Evolutionary conservation across 164 flowering plant genomes (phyloP), one percentile per base, ranked within the genome.

Genomic region (Chimonanthus praecox): DNA sequence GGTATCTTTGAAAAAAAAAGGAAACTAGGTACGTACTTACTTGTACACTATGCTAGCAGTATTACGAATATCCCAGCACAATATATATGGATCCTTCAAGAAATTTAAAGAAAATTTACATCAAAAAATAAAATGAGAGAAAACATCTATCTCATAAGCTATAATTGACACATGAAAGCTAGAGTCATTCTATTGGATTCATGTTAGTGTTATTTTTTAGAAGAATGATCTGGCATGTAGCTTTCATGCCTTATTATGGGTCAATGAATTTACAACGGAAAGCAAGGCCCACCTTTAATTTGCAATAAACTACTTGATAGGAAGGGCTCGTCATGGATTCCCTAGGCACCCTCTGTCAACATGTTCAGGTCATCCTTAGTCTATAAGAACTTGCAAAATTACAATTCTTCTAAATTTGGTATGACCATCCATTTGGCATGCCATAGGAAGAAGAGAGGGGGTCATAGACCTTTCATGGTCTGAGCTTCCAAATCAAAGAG

Each of bases 1-100:
- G 33, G 33, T 33, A 33, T 33, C 33, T 33, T 33, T 33, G 1
- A 33, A 33, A 33, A 33, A 33, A 33, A 33, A 33, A 33, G 33
- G 33, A 33, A 33, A 33, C 33, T 44, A 33, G 68, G 43, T 43
- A 45, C 15, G 68, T 43, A 80, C 97, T 83, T 86, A 95, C 98
- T 95, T 95, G 91, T 89, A 95, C 10, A 95, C 92, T 60, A 82
- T 84, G 64, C 82, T 87, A 71, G 82, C 89, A 50, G 98, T 83
- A 71, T 93, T 93, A 73, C 94, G 97, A 51, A 90, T 75, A 70
- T 94, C 97, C 98, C 99, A 95, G 87, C 99, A 95, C 48, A 90
- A 77, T 68, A 95, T 87, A 68, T 90, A 90, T 20, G 99, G 98
- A 78, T 95, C 99, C 99, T 94, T 74, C 79, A 82, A 74, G 18